These are phyloP conservation scores for Fusarium luffae DNA, from an alignment of 2,329 filamentous ascomycete species.

Conservation along the genomic window DNA sequence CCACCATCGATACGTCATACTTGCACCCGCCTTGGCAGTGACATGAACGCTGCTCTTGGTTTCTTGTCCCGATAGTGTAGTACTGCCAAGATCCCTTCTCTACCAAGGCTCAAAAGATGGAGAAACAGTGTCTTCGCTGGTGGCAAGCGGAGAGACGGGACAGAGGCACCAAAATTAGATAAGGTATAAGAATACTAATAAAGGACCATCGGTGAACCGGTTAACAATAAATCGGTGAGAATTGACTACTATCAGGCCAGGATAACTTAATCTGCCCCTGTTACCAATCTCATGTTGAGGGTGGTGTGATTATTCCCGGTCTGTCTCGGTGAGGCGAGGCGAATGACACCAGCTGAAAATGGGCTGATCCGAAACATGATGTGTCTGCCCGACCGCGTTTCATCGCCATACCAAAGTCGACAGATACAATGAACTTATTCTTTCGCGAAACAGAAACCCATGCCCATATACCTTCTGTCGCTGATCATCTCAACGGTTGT, in stretches of 20 bases:
- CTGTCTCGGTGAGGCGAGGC: not conserved
- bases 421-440: not conserved
- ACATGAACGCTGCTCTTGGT: not conserved
- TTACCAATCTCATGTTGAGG: not conserved
- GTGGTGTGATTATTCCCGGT: not conserved
- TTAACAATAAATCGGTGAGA: too few relatives aligned
- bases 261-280: not conserved
- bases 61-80: not conserved
- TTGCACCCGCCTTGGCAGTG: not conserved
- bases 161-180: too few relatives aligned
- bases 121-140: too few relatives aligned
- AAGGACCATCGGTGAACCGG: too few relatives aligned
- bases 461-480: not conserved
- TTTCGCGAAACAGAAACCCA: fast-evolving
- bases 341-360: not conserved
- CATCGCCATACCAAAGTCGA: not conserved
- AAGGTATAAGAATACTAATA: too few relatives aligned
- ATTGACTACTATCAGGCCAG: not conserved
- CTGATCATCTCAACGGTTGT: not conserved
- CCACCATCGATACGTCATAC: not conserved
- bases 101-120: not conserved
- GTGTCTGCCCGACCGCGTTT: not conserved
- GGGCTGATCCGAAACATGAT: not conserved
- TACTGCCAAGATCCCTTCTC: not conserved
- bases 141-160: too few relatives aligned